phyloP scores from a whole-genome alignment of 2,329 filamentous ascomycete genomes.

The Zalaria obscura region DNA sequence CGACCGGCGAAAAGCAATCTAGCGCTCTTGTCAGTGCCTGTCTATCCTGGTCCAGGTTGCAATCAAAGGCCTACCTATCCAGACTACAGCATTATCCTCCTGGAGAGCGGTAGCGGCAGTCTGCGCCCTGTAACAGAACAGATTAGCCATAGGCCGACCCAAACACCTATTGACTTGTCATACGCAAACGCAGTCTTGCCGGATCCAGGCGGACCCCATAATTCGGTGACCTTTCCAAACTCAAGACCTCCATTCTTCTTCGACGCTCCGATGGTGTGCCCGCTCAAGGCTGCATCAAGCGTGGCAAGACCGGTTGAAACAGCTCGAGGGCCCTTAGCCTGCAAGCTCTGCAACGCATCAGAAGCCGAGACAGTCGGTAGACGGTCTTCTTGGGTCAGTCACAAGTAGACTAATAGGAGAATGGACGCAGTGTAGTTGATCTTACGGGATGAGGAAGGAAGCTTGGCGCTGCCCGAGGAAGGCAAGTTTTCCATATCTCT shows the following conservation, averaged over 20 bases:
- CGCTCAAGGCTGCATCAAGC: slow-evolving; percentile 29
- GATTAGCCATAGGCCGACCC: background rate
- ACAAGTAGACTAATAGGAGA: slow-evolving; percentile 20
- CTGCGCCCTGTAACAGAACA: slow-evolving; percentile 27
- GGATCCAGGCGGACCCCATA: slow-evolving; percentile 75
- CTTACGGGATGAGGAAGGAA: slow-evolving; percentile 24
- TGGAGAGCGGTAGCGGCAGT: slow-evolving; percentile 49
- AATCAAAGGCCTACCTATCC: slow-evolving; percentile 55
- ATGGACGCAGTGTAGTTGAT: slow-evolving; percentile 11
- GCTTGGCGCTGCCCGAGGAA: slow-evolving; percentile 8
- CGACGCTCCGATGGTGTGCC: slow-evolving; percentile 3
- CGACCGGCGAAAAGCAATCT: too few species aligned
- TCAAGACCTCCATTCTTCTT: slow-evolving; percentile 43
- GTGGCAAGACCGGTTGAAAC: slow-evolving; percentile 32
- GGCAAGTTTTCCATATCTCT: background rate
- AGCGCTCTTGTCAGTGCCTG: too few species aligned
- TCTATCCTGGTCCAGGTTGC: too few species aligned
- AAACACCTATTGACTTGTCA: slow-evolving; percentile 17
- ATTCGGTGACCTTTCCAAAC: slow-evolving; percentile 67
- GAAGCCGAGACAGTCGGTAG: slow-evolving; percentile 65
- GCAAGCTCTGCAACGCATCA: slow-evolving; percentile 50
- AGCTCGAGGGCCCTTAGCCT: slow-evolving; percentile 32
- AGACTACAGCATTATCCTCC: slow-evolving; percentile 52
- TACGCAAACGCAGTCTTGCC: slow-evolving; percentile 79
- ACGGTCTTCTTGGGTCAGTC: slow-evolving; percentile 40